Conservation (phyloP, 2,329 filamentous ascomycete species). For the Botrytis paeoniae region DNA sequence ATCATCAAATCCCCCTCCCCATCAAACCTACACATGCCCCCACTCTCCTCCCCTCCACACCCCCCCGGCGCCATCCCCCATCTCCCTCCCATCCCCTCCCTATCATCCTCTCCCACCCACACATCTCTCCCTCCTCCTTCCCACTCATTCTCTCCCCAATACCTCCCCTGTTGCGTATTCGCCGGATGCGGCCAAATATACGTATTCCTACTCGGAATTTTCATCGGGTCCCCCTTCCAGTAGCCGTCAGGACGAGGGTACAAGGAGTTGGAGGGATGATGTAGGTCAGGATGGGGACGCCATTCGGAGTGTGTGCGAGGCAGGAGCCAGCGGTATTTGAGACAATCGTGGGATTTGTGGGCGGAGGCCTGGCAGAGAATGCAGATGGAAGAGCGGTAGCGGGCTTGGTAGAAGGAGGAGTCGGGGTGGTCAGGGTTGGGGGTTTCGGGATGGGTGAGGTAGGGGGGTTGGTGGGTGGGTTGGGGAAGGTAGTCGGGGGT, state of each 20-base stretch:
- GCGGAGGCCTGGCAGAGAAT: background rate
- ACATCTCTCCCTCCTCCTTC: background rate
- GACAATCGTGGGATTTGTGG: background rate
- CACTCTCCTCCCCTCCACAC: background rate
- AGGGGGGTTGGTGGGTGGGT: background rate
- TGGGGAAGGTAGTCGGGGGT: background rate
- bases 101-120: background rate
- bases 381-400: background rate
- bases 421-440: background rate
- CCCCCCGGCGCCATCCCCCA: background rate
- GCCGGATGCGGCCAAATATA: background rate
- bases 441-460: background rate
- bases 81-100: background rate
- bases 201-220: background rate
- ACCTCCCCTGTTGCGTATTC: background rate
- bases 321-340: background rate
- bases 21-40: background rate
- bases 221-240: background rate
- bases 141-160: background rate
- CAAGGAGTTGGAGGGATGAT: background rate
- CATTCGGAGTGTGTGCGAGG: background rate
- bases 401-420: background rate
- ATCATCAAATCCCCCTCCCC: slow-evolving; percentile 1
- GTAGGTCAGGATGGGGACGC: background rate
- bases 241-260: background rate